Evolutionary conservation across 202 grass and related monocot genomes (phyloP), one percentile per base, ranked within the genome.

Genomic region (Elaeis oleifera): DNA sequence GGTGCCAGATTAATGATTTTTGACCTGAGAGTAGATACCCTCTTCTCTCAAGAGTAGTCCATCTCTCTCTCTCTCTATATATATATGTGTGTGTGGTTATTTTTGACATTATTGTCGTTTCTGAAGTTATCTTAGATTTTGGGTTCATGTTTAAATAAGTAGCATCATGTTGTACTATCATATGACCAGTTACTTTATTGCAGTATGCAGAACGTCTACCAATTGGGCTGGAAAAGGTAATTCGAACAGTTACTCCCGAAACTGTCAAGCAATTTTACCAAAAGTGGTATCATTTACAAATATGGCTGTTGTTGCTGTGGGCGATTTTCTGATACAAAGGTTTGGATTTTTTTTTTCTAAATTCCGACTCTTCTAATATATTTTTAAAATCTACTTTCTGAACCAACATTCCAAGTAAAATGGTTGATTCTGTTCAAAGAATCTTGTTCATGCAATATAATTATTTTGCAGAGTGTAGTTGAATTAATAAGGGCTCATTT

Each of bases 121-220:
- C 8, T 44, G 36, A 44, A 44, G 36, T 44, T 44, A 44, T 44
- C 20, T 68, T 60, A 61, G 49, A 70, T 51, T 73, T 63, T 80
- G 55, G 56, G 49, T 68, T 63, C 36, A 44, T 44, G 36, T 44
- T 11, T 13, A 13, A 13, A 44, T 44, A 11, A 44, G 36, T 44
- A 44, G 36, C 36, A 44, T 44, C 36, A 44, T 44, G 36, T 44
- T 11, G 9, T 44, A 44, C 36, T 44, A 13, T 44, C 13, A 44
- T 44, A 44, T 44, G 36, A 44, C 36, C 9, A 13, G 36, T 44
- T 63, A 6, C 57, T 76, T 57, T 69, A 19, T 65, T 61, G 64
- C 84, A 97, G 92, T 97, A 97, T 79, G 87, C 92, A 81, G 87
- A 91, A 64, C 81, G 88, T n/a, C 62, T 91, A 77, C 92, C 92